phyloP scores from a whole-genome alignment of 345 rosid species.

The Eucalyptus guilfoylei region DNA sequence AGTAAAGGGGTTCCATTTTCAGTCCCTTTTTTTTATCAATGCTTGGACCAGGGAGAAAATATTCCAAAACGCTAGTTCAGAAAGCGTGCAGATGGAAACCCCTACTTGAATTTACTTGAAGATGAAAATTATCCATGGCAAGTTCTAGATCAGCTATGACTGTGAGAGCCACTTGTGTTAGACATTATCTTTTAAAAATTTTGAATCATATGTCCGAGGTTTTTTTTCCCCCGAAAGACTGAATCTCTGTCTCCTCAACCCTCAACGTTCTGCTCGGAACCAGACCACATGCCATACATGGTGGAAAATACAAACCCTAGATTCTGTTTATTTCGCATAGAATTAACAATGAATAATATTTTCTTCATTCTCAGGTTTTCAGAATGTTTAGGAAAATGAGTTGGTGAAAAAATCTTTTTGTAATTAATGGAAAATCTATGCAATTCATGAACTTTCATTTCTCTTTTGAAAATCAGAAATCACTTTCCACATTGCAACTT shows the following conservation, averaged over 20 bases:
- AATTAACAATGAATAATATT: not conserved
- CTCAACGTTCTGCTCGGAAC: not conserved
- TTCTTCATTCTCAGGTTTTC: not conserved
- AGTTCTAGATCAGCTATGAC: not conserved
- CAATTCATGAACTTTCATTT: not conserved
- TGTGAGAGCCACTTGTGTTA: not conserved
- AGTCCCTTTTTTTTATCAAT: not conserved
- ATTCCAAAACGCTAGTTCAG: not conserved
- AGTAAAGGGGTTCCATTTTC: not conserved
- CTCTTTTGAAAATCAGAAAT: not conserved
- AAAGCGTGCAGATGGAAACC: not conserved
- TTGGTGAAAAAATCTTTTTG: not conserved
- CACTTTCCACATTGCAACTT: not conserved
- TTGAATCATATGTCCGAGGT: not conserved
- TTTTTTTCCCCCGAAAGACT: not conserved
- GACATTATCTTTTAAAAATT: not conserved
- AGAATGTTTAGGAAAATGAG: not conserved
- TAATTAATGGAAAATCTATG: not conserved
- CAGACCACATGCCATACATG: not conserved
- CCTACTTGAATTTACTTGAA: not conserved
- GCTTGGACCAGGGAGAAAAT: not conserved
- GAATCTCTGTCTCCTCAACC: not conserved
- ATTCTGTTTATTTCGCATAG: not conserved
- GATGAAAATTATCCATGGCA: not conserved
- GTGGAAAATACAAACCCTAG: not conserved